Percentiles rank a stretch among this genome's conserved stretches.
Evolutionary conservation across 78 protist species (phyloP).

Genomic region (Chrysochromulina parva): DNA sequence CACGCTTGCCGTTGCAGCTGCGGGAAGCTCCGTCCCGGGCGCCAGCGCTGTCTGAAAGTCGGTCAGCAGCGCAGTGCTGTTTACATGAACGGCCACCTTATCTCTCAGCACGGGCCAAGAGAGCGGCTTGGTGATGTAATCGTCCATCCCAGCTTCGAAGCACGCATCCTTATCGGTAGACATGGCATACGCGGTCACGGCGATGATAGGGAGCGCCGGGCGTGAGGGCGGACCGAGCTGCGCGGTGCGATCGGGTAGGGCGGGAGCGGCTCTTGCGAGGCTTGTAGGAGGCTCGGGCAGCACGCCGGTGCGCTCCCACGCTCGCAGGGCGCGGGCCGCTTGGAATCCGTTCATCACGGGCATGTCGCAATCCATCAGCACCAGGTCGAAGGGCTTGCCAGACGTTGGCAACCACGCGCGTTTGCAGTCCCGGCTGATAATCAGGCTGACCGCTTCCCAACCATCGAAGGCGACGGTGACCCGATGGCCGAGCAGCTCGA

Average conservation of each 20-base stretch:
- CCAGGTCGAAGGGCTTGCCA: background rate
- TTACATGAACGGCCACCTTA: too few relatives aligned
- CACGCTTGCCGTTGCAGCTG: too few relatives aligned
- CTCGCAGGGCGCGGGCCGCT: constrained; percentile 64
- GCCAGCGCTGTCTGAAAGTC: too few relatives aligned
- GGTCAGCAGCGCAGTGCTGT: too few relatives aligned
- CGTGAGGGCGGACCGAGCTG: too few relatives aligned
- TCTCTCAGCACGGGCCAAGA: too few relatives aligned
- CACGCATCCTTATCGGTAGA: constrained; percentile 45
- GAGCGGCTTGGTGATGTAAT: constrained; percentile 67
- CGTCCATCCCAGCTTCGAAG: constrained; percentile 71
- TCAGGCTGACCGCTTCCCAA: too few relatives aligned
- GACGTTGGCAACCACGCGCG: background rate
- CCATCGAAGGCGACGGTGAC: background rate
- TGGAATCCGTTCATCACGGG: constrained; percentile 73
- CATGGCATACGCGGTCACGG: constrained; percentile 65
- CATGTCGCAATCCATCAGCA: constrained; percentile 82
- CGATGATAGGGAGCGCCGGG: constrained; percentile 46
- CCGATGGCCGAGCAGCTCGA: background rate
- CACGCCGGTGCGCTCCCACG: constrained; percentile 16
- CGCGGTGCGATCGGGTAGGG: too few relatives aligned
- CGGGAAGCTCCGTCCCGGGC: too few relatives aligned
- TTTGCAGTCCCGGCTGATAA: too few relatives aligned
- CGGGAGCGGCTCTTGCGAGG: too few relatives aligned
- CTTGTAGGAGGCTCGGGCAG: too few relatives aligned